Conservation (phyloP, 1,139 yeast species). For the Pichia sp. region DNA sequence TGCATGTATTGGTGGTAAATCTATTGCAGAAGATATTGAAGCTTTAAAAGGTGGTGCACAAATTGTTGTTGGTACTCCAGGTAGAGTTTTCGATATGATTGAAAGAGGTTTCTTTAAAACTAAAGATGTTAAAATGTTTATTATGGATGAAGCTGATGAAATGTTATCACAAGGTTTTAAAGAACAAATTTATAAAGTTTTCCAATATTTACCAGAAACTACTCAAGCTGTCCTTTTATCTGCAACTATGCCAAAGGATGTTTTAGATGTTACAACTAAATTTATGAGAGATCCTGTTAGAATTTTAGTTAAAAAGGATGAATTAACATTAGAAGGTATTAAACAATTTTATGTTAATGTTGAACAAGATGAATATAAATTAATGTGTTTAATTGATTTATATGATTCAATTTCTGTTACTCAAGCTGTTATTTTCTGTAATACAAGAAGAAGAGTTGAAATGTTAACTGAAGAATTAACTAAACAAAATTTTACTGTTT, state of each 20-base stretch:
- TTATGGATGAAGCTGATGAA: constrained; percentile 99
- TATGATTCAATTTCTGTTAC: constrained; percentile 97
- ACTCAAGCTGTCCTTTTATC: constrained; percentile 95
- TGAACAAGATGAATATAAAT: constrained; percentile 88
- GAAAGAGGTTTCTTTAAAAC: constrained; percentile 89
- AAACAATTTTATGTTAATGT: constrained; percentile 95
- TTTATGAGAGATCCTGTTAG: constrained; percentile 97
- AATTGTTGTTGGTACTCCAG: constrained; percentile 98
- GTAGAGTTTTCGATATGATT: constrained; percentile 97
- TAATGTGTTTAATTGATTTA: constrained; percentile 93
- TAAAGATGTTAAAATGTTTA: constrained; percentile 89
- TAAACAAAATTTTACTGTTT: constrained; percentile 87
- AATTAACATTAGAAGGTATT: constrained; percentile 96
- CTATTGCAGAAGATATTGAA: constrained; percentile 83
- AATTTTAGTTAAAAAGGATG: constrained; percentile 96
- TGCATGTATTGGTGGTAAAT: constrained; percentile 98
- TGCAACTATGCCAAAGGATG: constrained; percentile 98
- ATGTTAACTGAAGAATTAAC: constrained; percentile 81
- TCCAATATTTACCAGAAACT: constrained; percentile 87
- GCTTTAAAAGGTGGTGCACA: constrained; percentile 92
- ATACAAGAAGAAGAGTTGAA: constrained; percentile 98
- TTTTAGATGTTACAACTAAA: constrained; percentile 91
- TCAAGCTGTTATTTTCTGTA: constrained; percentile 99
- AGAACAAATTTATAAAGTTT: constrained; percentile 95
- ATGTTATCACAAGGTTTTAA: constrained; percentile 96